phyloP scores from a whole-genome alignment of 2,329 filamentous ascomycete species.

The Fusarium chaquense region DNA sequence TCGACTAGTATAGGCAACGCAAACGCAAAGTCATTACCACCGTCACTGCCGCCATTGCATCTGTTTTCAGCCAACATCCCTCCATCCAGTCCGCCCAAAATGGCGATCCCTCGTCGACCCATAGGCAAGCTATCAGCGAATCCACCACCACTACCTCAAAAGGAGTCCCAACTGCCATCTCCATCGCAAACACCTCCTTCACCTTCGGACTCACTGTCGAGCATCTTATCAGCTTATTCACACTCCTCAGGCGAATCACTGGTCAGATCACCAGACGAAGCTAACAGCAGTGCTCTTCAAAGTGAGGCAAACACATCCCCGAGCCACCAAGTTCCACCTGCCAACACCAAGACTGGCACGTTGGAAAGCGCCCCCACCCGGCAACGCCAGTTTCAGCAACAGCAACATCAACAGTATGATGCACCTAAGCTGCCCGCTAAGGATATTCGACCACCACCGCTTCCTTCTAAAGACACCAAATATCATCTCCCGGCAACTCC shows the following conservation, averaged over 20 bases:
- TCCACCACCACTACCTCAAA: constrained; percentile 29
- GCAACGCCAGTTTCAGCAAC: constrained; percentile 36
- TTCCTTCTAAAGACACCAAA: constrained; percentile 47
- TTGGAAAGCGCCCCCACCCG: constrained; percentile 38
- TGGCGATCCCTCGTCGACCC: constrained; percentile 45
- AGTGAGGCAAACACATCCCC: constrained; percentile 42
- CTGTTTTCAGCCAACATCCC: constrained; percentile 38
- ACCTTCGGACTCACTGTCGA: constrained; percentile 64
- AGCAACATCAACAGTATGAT: constrained; percentile 42
- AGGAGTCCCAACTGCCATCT: constrained; percentile 31
- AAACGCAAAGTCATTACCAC: constrained; percentile 43
- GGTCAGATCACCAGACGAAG: constrained; percentile 57
- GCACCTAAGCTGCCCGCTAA: constrained; percentile 27
- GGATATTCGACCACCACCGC: constrained; percentile 37
- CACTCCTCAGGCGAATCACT: constrained; percentile 60
- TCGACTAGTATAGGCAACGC: constrained; percentile 41
- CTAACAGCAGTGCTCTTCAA: constrained; percentile 37
- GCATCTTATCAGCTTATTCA: constrained; percentile 68
- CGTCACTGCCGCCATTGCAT: constrained; percentile 43
- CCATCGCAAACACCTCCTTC: constrained; percentile 50
- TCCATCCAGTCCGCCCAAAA: constrained; percentile 42
- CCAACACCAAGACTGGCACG: constrained; percentile 39
- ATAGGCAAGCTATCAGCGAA: constrained; percentile 40
- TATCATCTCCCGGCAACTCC: constrained; percentile 41
- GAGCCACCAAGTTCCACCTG: constrained; percentile 44